Evolutionary conservation across 805 yeast genomes (phyloP).

Genomic region (Sugiyamaella marilandica): DNA sequence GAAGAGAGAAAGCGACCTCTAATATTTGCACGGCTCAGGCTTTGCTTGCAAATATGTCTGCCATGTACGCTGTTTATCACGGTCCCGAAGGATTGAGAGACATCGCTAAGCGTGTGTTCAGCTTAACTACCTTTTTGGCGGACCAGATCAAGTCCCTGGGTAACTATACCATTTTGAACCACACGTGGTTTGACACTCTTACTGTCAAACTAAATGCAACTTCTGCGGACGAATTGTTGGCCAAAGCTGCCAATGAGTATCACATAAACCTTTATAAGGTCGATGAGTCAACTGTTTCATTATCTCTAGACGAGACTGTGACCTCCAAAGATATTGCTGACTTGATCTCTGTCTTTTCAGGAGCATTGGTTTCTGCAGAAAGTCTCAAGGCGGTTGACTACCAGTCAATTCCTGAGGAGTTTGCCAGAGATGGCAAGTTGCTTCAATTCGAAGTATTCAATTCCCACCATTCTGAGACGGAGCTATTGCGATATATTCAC

Average conservation of each 20-base stretch:
- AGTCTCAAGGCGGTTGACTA: slow-evolving; percentile 16
- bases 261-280: slow-evolving; percentile 76
- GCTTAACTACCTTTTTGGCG: slow-evolving; percentile 70
- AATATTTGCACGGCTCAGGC: slow-evolving; percentile 99
- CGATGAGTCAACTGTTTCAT: slow-evolving; percentile 54
- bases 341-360: slow-evolving; percentile 58
- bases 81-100: slow-evolving; percentile 81
- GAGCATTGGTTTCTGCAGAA: slow-evolving; percentile 17
- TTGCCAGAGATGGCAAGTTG: slow-evolving; percentile 30
- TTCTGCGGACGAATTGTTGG: slow-evolving; percentile 52
- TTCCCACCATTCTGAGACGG: slow-evolving; percentile 86
- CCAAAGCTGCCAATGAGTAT: slow-evolving; percentile 51
- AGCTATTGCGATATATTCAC: slow-evolving; percentile 87
- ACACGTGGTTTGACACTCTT: slow-evolving; percentile 82
- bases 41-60: slow-evolving; percentile 87
- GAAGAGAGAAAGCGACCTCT: slow-evolving; percentile 95
- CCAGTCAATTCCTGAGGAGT: slow-evolving; percentile 42
- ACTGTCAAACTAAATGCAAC: slow-evolving; percentile 49
- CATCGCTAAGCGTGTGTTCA: slow-evolving; percentile 74
- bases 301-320: slow-evolving; percentile 91
- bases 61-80: slow-evolving; percentile 94
- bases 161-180: slow-evolving; percentile 49
- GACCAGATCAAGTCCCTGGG: slow-evolving; percentile 40
- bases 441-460: slow-evolving; percentile 77
- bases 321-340: slow-evolving; percentile 53